These are phyloP conservation scores for Dichomitus squalens DNA, from an alignment of 1,284 basidiomycete genomes.

Conservation along the genomic window DNA sequence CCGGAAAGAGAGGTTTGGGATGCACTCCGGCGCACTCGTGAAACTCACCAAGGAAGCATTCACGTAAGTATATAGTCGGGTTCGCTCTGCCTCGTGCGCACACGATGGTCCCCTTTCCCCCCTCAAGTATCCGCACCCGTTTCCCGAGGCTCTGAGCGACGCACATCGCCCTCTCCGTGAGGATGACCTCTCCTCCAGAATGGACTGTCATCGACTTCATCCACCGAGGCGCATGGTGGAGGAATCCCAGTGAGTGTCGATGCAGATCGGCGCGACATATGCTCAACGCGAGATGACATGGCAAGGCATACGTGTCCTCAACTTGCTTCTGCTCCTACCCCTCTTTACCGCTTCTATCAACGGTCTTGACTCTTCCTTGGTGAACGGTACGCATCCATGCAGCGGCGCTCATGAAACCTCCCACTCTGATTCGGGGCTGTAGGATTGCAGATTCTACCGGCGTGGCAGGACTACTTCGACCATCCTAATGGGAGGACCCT, in stretches of 20 bases:
- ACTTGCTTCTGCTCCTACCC: slow-evolving; percentile 60
- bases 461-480: slow-evolving; percentile 57
- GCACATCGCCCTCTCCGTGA: slow-evolving; percentile 9
- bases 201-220: slow-evolving; percentile 62
- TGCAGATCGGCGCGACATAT: background rate
- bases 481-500: slow-evolving; percentile 53
- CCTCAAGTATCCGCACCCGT: slow-evolving; percentile 6
- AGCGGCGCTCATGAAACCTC: background rate
- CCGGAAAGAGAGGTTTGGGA: slow-evolving; percentile 9
- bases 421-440: background rate
- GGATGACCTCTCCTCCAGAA: slow-evolving; percentile 38
- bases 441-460: slow-evolving; percentile 68
- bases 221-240: slow-evolving; percentile 63
- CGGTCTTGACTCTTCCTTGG: slow-evolving; percentile 62
- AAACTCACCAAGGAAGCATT: background rate
- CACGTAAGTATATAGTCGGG: slow-evolving; percentile 18
- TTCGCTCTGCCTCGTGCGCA: slow-evolving; percentile 5
- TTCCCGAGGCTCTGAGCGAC: slow-evolving; percentile 1
- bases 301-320: slow-evolving; percentile 60
- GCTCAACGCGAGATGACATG: background rate
- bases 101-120: slow-evolving; percentile 16
- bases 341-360: slow-evolving; percentile 62
- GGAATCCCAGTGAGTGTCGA: slow-evolving; percentile 50
- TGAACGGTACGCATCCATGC: slow-evolving; percentile 51
- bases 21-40: background rate